Evolutionary conservation across 345 rosid species (phyloP).

Genomic region (Streptanthus diversifolius): DNA sequence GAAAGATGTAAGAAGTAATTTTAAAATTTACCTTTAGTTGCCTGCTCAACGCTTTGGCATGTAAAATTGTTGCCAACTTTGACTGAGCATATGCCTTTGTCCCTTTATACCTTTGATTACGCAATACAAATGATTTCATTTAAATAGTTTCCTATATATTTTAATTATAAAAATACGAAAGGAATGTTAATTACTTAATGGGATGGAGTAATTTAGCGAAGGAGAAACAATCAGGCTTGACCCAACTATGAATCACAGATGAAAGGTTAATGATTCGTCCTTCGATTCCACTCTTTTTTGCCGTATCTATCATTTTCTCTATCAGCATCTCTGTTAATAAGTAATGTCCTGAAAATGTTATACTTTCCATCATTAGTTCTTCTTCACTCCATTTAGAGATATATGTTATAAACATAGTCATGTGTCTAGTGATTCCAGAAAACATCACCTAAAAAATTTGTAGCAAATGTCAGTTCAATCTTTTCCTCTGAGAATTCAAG

Average conservation of each 20-base stretch:
- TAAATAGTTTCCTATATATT: background rate
- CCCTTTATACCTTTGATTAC: constrained; percentile 60
- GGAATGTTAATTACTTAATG: constrained; percentile 43
- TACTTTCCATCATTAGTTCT: constrained; percentile 1
- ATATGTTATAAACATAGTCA: too few relatives aligned
- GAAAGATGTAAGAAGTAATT: background rate
- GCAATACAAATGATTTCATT: background rate
- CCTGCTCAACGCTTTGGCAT: constrained; percentile 71
- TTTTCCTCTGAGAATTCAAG: constrained; percentile 94
- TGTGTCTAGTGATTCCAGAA: background rate
- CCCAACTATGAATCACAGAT: constrained; percentile 93
- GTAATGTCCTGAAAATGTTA: constrained; percentile 66
- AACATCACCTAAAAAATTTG: constrained; percentile 77
- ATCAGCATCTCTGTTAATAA: constrained; percentile 70
- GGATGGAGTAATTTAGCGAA: constrained; percentile 65
- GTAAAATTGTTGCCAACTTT: constrained; percentile 76
- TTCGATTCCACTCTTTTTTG: constrained; percentile 57
- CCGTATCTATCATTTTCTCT: constrained; percentile 84
- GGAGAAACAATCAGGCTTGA: constrained; percentile 58
- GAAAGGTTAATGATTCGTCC: constrained; percentile 89
- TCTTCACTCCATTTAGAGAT: background rate
- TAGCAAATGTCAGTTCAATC: constrained; percentile 91
- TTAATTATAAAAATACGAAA: background rate
- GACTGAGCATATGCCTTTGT: constrained; percentile 91
- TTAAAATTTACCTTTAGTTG: constrained; percentile 57